A percentile compares a stretch with the other conserved stretches of the same genome.
phyloP scores from a whole-genome alignment of 805 yeast species.

The Zygoascus flipseniorum region DNA sequence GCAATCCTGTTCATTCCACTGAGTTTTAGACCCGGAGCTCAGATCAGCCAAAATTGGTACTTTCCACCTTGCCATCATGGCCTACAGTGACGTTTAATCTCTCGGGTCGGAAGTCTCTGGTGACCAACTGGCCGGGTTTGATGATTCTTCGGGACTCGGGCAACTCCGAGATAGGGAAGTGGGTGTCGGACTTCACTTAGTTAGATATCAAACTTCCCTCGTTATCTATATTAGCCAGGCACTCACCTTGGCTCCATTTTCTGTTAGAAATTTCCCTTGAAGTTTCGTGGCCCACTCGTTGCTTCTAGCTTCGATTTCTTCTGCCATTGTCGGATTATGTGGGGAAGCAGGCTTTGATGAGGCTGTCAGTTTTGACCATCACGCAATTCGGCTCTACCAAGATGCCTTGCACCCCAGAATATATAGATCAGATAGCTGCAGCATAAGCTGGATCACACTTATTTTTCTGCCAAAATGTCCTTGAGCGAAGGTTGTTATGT shows the following conservation, averaged over 20 bases:
- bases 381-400: no score
- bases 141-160: constrained; percentile 18
- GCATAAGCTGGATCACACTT: not conserved
- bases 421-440: not conserved
- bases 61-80: constrained; percentile 10
- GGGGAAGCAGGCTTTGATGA: not conserved
- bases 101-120: constrained; percentile 19
- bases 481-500: constrained; percentile 52
- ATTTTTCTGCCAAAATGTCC: constrained; percentile 5
- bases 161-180: constrained; percentile 9
- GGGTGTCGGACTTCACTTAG: not conserved
- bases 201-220: not conserved
- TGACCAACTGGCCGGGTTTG: constrained; percentile 15
- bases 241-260: not conserved
- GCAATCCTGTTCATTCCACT: not conserved
- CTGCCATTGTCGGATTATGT: not conserved
- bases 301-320: not conserved
- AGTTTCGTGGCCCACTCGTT: constrained; percentile 11
- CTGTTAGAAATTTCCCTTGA: constrained; percentile 2
- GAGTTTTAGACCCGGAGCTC: no score
- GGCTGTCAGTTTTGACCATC: no score
- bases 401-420: no score
- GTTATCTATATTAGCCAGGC: not conserved
- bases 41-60: constrained; percentile 17
- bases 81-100: constrained; percentile 18